Evolutionary conservation across 108 stramenopile genomes (phyloP), one percentile per base, ranked within the genome.

Genomic region (Conticribra weissflogii): DNA sequence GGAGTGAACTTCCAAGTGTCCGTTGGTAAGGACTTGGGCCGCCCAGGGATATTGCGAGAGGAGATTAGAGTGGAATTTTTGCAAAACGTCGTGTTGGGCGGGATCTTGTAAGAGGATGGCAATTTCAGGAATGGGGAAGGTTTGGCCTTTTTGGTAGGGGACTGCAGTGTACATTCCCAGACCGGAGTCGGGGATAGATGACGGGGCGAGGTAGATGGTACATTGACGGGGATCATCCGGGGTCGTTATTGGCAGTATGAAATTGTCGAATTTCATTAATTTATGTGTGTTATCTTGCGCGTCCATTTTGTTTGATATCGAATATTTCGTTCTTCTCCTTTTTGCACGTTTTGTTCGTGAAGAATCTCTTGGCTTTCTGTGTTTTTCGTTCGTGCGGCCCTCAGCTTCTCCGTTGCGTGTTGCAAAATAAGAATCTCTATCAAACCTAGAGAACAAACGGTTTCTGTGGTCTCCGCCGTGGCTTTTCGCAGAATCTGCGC

Each of bases 111-210:
- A 22, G 17, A 67, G 3, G 3, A 79, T 73, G 0, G 65, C 78
- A 16, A 79, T 73, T 61, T 79, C 78, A 7, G 78, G 64, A 12
- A 57, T 24, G 14, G 32, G 58, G 46, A 79, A 58, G 14, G 3
- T 4, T 1, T 66, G 32, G 15, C 57, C 32, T 5, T 17, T 19
- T 2, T 17, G 16, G 33, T 73, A 68, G 30, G 71, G 59, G 34
- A 60, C 49, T 0, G 79, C 81, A 28, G 88, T 77, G 68, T 85
- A 92, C 46, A 92, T 72, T 44, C 88, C 91, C 3, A 86, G 53
- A 17, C 91, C 91, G 22, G 83, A 66, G 45, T 83, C 71, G 23
- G 91, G 88, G 49, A 92, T 92, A 21, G 87, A 79, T 2, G 84
- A 85, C 29, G 74, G 74, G 32, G 90, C 88, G 30, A 89, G 36